A percentile compares a stretch with the other conserved stretches of the same genome.
Conservation (phyloP, 257 asterid species). For the Solanum chilense region DNA sequence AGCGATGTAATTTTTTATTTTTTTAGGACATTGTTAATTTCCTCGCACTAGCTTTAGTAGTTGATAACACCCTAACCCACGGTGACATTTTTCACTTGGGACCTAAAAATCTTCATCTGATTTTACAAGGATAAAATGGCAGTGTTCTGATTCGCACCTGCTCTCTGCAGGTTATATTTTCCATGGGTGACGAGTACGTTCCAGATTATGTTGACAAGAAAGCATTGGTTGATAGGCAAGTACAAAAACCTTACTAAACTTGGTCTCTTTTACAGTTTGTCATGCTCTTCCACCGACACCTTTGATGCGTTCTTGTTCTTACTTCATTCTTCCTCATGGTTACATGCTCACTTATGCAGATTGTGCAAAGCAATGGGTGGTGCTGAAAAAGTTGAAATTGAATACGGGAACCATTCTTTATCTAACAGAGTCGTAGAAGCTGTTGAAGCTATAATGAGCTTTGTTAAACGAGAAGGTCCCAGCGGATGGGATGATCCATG, state of each 20-base stretch:
- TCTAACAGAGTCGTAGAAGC: constrained; percentile 69
- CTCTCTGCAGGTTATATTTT: constrained; percentile 63
- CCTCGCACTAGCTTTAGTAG: background rate
- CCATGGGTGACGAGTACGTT: constrained; percentile 84
- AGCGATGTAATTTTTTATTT: background rate
- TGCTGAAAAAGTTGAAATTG: constrained; percentile 68
- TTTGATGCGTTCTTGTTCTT: background rate
- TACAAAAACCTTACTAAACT: background rate
- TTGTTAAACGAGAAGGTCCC: constrained; percentile 71
- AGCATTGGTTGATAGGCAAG: constrained; percentile 74
- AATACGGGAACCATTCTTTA: constrained; percentile 62
- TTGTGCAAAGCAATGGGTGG: constrained; percentile 79
- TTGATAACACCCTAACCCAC: background rate
- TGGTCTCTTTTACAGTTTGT: background rate
- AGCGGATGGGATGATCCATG: constrained; percentile 91
- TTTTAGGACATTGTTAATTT: background rate
- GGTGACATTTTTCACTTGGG: background rate
- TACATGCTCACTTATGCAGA: constrained; percentile 21
- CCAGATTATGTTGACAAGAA: constrained; percentile 94
- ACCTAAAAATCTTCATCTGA: background rate
- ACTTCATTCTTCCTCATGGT: background rate
- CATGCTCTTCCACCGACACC: background rate
- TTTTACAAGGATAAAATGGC: background rate
- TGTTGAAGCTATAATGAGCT: constrained; percentile 47
- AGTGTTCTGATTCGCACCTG: background rate